Percentiles rank a stretch among this genome's conserved stretches.
These are phyloP conservation scores for Diutina siamensis DNA, from an alignment of 1,139 yeast genomes.

Conservation along the genomic window DNA sequence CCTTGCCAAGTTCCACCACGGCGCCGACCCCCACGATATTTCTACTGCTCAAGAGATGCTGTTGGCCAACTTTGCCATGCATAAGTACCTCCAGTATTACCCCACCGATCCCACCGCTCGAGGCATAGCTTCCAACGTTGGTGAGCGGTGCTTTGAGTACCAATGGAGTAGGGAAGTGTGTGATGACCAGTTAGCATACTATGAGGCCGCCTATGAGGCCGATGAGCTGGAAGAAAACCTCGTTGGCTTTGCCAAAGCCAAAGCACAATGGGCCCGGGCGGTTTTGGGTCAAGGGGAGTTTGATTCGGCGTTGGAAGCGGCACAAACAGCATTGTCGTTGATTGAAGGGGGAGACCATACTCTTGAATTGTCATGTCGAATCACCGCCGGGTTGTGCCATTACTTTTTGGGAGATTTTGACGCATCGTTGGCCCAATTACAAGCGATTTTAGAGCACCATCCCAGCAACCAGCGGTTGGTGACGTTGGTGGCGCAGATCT, in stretches of 20 bases:
- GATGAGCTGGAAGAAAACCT: constrained; percentile 39
- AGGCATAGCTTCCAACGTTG: constrained; percentile 41
- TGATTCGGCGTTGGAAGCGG: constrained; percentile 47
- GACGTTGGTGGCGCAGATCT: constrained; percentile 63
- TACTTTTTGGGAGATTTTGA: constrained; percentile 56
- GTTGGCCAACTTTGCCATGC: constrained; percentile 61
- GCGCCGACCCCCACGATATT: constrained; percentile 38
- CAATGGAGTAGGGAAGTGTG: constrained; percentile 41
- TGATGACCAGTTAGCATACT: constrained; percentile 13
- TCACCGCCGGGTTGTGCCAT: constrained; percentile 58
- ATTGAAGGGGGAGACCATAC: constrained; percentile 23
- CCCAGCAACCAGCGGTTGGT: constrained; percentile 50
- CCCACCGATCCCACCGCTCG: constrained; percentile 60
- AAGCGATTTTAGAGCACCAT: constrained; percentile 36
- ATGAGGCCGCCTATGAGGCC: constrained; percentile 32
- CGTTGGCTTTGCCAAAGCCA: constrained; percentile 43
- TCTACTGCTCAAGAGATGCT: constrained; percentile 54
- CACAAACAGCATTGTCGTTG: constrained; percentile 46
- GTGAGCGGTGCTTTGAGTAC: constrained; percentile 65
- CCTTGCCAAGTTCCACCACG: constrained; percentile 29
- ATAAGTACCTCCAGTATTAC: constrained; percentile 53
- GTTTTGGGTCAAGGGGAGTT: constrained; percentile 49
- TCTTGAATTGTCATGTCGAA: constrained; percentile 43
- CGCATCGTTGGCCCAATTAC: constrained; percentile 56
- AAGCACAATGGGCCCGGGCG: constrained; percentile 61